Percentiles rank a stretch among this genome's conserved stretches.
Conservation (phyloP, 2,329 filamentous ascomycete genomes). For the Clarireedia hainanense region DNA sequence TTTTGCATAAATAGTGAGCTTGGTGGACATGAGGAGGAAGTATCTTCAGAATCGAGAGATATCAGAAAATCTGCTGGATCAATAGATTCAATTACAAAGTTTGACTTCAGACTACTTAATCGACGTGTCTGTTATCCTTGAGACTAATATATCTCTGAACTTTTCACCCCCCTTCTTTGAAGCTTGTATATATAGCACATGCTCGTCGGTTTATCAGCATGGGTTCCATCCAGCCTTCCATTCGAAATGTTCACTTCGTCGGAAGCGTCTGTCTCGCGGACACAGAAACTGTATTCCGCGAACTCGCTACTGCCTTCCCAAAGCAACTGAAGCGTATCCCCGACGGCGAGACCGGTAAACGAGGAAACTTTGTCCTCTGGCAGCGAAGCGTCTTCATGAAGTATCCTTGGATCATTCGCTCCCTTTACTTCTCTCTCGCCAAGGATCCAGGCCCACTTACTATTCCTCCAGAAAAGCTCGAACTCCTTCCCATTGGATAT, state of each 20-base stretch:
- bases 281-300: conserved; percentile 29
- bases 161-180: not conserved
- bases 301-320: conserved; percentile 25
- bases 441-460: not conserved
- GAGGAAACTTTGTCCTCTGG: conserved; percentile 30
- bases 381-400: conserved; percentile 28
- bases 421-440: conserved; percentile 6
- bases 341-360: conserved; percentile 34
- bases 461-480: conserved; percentile 8
- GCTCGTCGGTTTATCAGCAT: not conserved
- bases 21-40: no score
- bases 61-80: no score
- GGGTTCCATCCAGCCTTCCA: not conserved
- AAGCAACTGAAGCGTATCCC: conserved; percentile 32
- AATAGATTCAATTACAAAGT: no score
- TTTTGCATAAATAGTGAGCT: no score
- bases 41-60: no score
- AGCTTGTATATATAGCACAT: not conserved
- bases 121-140: no score
- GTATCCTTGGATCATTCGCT: conserved; percentile 7
- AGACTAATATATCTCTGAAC: no score
- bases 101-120: no score
- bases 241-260: conserved; percentile 24
- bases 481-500: conserved; percentile 16
- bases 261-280: conserved; percentile 32